Base-by-base conservation (phyloP, 306 rosid species). In the Crataegus laevigata region DNA sequence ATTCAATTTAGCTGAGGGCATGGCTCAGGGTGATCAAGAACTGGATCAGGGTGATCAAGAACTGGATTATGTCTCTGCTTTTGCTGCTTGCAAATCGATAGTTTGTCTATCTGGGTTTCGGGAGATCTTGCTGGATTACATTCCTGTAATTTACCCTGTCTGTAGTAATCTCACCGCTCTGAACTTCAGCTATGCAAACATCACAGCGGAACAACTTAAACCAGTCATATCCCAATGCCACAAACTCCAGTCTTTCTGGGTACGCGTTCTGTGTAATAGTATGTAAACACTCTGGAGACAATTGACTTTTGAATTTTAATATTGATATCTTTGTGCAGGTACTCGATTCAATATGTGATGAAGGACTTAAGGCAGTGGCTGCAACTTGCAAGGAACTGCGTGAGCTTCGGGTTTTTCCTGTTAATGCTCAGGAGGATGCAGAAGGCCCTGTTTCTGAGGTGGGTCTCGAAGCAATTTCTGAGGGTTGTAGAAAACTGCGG, bases 91-190 rank as follows among this genome's bases (percentile, higher is more conserved):
- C 80, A 93, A 78, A 71, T 93, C 96, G 11, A 79, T 93, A 82
- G 88, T 89, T 66, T 89, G 96, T 80, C 89, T 93, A 3, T 93
- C 98, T n/a, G 96, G 98, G 60, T 93, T 93, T 80, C 84, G 88
- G 85, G 93, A 91, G 3, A 86, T 87, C 58, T 67, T 52, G 57
- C 74, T 89, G 0, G 90, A 89, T 66, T 84, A 87, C 79, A 82
- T 93, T 3, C 90, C 93, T 15, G 81, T 84, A 3, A 85, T 90
- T 66, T 81, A 77, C 79, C 96, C 94, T 0, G 91, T 88, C 26
- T 93, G 96, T 14, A 75, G 89, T 0, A 91, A 89, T 77, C 91
- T 93, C 24, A 86, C 93, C 11, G 82, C 90, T 7, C 79, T 93
- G 84, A 88, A 93, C 77, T 88, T 93, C 50, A 93, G 96, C 80